Evolutionary conservation across 1,284 basidiomycete genomes (phyloP).

Genomic region (Bjerkandera adusta): DNA sequence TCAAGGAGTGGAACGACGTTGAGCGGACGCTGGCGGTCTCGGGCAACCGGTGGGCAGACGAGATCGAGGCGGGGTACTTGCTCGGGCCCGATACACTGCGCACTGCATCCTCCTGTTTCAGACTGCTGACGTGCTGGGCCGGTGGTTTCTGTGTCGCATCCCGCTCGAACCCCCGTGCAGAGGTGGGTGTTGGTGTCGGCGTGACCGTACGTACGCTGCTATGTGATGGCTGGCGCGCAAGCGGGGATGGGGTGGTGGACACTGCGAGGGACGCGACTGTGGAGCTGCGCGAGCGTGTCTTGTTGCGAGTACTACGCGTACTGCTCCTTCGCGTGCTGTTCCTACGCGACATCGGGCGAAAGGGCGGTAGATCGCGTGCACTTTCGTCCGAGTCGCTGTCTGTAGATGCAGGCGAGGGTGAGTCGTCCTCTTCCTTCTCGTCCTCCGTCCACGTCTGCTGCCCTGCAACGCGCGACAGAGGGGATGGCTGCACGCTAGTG

Average conservation of each 20-base stretch:
- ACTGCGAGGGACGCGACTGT: conserved; percentile 56
- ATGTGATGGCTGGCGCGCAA: conserved; percentile 43
- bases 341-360: background rate
- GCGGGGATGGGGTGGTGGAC: conserved; percentile 16
- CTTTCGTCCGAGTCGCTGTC: conserved; percentile 42
- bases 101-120: conserved; percentile 22
- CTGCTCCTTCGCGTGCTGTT: conserved; percentile 18
- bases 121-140: background rate
- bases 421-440: conserved; percentile 39
- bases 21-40: conserved; percentile 12
- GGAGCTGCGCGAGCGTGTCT: conserved; percentile 53
- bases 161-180: conserved; percentile 3
- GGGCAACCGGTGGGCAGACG: conserved; percentile 1
- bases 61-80: conserved; percentile 1
- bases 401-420: conserved; percentile 44
- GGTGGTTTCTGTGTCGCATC: too few species aligned
- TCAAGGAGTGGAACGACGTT: conserved; percentile 7
- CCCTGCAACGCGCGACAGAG: conserved; percentile 54
- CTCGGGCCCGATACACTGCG: conserved; percentile 15
- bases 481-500: conserved; percentile 51
- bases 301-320: conserved; percentile 14
- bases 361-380: conserved; percentile 1
- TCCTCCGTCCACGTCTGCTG: conserved; percentile 53
- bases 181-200: conserved; percentile 27
- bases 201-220: conserved; percentile 72